Evolutionary conservation across 75 land plant genomes (phyloP).

Genomic region (Gnetum montanum): DNA sequence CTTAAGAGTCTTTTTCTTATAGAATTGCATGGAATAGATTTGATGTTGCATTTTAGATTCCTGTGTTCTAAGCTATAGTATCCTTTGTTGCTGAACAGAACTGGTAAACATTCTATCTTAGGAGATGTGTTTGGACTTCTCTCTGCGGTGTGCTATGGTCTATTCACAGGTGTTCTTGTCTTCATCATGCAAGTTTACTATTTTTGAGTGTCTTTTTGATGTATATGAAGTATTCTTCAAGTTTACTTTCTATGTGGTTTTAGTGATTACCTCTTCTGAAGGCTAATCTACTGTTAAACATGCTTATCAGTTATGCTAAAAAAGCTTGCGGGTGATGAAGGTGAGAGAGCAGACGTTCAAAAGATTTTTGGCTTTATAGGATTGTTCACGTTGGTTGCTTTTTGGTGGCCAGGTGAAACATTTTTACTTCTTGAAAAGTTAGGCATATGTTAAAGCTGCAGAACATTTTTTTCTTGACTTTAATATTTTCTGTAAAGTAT

Average conservation of each 20-base stretch:
- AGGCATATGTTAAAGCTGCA: neutral
- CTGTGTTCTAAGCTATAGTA: no score
- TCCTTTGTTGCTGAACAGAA: conserved; percentile 9
- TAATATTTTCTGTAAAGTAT: no score
- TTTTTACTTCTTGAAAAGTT: neutral
- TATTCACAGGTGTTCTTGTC: conserved; percentile 26
- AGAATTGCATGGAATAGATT: no score
- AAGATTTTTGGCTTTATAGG: conserved; percentile 44
- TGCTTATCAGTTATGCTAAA: conserved; percentile 26
- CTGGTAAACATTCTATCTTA: conserved; percentile 11
- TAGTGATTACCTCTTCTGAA: no score
- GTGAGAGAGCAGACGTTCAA: conserved; percentile 33
- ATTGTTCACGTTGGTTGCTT: conserved; percentile 28
- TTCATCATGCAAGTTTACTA: neutral
- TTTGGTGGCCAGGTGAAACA: conserved; percentile 40
- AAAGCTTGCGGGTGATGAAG: conserved; percentile 30
- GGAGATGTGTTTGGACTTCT: conserved; percentile 37
- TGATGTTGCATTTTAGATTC: no score
- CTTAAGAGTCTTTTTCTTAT: no score
- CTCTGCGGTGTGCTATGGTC: conserved; percentile 37
- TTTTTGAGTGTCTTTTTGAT: no score
- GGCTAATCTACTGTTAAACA: no score
- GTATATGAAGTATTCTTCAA: no score
- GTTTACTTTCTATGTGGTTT: no score
- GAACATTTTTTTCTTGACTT: no score